phyloP scores from a whole-genome alignment of 306 rosid species.

The Prunus mume region DNA sequence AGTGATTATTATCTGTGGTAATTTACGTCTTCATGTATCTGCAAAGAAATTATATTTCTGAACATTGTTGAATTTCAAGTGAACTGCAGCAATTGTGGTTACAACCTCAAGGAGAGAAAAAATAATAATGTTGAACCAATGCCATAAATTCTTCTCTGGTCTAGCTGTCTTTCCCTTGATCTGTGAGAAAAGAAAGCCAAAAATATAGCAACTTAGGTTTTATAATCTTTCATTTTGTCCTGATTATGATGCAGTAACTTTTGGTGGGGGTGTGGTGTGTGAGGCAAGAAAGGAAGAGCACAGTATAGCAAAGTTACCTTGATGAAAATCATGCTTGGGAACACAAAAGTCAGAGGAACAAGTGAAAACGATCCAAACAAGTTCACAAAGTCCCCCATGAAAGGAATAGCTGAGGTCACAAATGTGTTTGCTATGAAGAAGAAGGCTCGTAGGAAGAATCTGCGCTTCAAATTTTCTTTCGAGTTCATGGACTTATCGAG shows the following conservation, averaged over 20 bases:
- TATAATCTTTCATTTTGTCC: background rate
- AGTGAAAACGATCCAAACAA: slow-evolving; percentile 51
- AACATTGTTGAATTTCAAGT: slow-evolving; percentile 38
- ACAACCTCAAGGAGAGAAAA: slow-evolving; percentile 38
- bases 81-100: slow-evolving; percentile 47
- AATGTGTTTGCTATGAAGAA: slow-evolving; percentile 43
- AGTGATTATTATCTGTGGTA: too few species aligned
- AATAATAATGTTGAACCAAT: slow-evolving; percentile 46
- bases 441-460: slow-evolving; percentile 30
- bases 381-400: slow-evolving; percentile 59
- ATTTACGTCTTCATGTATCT: slow-evolving; percentile 30
- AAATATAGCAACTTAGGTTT: background rate
- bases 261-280: too few species aligned
- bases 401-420: slow-evolving; percentile 51
- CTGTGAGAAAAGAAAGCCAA: slow-evolving; percentile 22
- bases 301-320: slow-evolving; percentile 33
- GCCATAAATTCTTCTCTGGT: slow-evolving; percentile 50
- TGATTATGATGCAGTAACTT: background rate
- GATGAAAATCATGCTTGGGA: slow-evolving; percentile 63
- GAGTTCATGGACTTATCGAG: slow-evolving; percentile 37
- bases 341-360: slow-evolving; percentile 51
- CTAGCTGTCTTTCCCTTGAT: slow-evolving; percentile 47
- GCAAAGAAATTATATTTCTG: slow-evolving; percentile 46
- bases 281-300: too few species aligned
- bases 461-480: slow-evolving; percentile 35